Evolutionary conservation across 1,139 yeast genomes (phyloP).

Genomic region (Schizosaccharomyces versatilis): DNA sequence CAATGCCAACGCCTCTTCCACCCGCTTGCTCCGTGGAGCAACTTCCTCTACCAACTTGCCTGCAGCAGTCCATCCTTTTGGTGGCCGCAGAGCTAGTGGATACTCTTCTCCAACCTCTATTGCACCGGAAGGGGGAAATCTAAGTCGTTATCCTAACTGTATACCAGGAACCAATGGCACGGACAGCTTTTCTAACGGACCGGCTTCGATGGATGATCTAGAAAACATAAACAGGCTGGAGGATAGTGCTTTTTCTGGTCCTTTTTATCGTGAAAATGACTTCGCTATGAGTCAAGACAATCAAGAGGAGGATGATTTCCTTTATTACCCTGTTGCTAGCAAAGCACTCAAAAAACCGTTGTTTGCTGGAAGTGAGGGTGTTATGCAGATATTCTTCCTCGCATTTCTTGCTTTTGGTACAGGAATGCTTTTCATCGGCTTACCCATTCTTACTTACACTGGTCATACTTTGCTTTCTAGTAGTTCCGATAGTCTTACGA

Average conservation of each 20-base stretch:
- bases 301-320: background rate
- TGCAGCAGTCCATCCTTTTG: background rate
- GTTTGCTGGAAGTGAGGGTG: background rate
- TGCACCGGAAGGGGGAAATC: background rate
- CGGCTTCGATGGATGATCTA: background rate
- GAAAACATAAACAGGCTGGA: background rate
- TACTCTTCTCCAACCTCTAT: background rate
- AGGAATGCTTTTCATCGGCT: slow-evolving; percentile 1
- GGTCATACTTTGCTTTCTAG: slow-evolving; percentile 1
- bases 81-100: slow-evolving; percentile 1
- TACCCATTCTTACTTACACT: background rate
- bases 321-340: background rate
- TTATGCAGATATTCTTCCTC: background rate
- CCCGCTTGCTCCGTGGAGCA: background rate
- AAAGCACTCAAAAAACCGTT: background rate
- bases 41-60: background rate
- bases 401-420: background rate
- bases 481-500: slow-evolving; percentile 21
- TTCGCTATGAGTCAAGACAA: background rate
- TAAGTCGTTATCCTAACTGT: background rate
- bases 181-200: background rate
- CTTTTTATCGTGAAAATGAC: background rate
- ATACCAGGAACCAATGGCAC: background rate
- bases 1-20: background rate
- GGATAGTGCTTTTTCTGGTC: background rate